Evolutionary conservation across 2,329 filamentous ascomycete species (phyloP).

Genomic region (Calonectria crousiana): DNA sequence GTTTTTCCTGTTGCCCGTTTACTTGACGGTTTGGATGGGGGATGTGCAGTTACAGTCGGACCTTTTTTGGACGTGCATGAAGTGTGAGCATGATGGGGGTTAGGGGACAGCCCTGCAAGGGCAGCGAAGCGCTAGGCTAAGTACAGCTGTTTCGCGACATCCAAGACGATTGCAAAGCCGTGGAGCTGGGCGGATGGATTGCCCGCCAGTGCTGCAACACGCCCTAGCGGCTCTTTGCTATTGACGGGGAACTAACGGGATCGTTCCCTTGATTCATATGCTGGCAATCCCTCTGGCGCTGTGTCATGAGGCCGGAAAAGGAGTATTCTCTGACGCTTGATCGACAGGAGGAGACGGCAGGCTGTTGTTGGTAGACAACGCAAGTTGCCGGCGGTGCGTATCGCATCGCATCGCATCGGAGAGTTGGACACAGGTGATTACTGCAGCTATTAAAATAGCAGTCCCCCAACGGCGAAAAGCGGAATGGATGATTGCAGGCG

Average conservation of each 20-base stretch:
- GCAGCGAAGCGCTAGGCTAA: slow-evolving; percentile 12
- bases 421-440: neutral
- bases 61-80: neutral
- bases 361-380: neutral
- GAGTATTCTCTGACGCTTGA: slow-evolving; percentile 18
- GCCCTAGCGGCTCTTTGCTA: neutral
- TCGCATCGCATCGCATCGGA: neutral
- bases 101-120: neutral
- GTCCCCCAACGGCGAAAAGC: slow-evolving; percentile 16
- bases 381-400: slow-evolving; percentile 4
- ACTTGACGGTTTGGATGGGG: neutral
- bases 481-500: slow-evolving; percentile 5
- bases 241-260: neutral
- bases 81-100: neutral
- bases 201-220: slow-evolving; percentile 10
- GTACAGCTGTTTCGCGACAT: slow-evolving; percentile 12
- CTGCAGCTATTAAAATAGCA: slow-evolving; percentile 15
- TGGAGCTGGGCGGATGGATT: slow-evolving; percentile 19
- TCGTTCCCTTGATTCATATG: neutral
- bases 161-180: slow-evolving; percentile 22
- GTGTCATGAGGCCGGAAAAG: slow-evolving; percentile 14
- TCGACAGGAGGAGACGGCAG: slow-evolving; percentile 22
- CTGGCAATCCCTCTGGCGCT: neutral
- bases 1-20: neutral
- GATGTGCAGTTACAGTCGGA: slow-evolving; percentile 2